phyloP scores from a whole-genome alignment of 2,329 filamentous ascomycete species.

The Alternaria tenuissima region DNA sequence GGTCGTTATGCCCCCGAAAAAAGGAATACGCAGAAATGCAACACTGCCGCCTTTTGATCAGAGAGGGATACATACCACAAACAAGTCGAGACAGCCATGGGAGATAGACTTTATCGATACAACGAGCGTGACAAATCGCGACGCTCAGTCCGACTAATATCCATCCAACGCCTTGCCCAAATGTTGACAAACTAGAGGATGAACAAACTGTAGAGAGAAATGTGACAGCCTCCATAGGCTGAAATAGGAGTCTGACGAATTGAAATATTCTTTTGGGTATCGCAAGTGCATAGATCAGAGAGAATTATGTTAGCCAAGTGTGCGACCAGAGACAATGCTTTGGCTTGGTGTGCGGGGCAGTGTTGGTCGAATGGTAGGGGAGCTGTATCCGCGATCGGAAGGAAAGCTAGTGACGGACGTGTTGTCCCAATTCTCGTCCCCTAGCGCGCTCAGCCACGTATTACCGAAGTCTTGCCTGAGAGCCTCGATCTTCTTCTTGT shows the following conservation, averaged over 20 bases:
- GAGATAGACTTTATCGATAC: constrained; percentile 31
- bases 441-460: constrained; percentile 85
- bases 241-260: constrained; percentile 15
- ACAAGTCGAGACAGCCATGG: constrained; percentile 23
- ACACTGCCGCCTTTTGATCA: constrained; percentile 40
- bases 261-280: constrained; percentile 48
- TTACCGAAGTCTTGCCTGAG: constrained; percentile 85
- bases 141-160: constrained; percentile 29
- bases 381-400: constrained; percentile 42
- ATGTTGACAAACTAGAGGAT: constrained; percentile 14
- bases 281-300: constrained; percentile 38
- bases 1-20: constrained; percentile 4
- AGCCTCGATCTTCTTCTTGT: constrained; percentile 86
- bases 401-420: constrained; percentile 43
- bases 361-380: constrained; percentile 43
- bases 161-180: constrained; percentile 47
- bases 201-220: constrained; percentile 16
- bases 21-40: constrained; percentile 33
- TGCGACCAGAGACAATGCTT: constrained; percentile 51
- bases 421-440: constrained; percentile 72
- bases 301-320: constrained; percentile 42
- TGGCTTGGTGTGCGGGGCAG: constrained; percentile 48
- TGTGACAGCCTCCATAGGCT: constrained; percentile 6
- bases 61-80: constrained; percentile 34
- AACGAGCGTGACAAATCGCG: constrained; percentile 40